A percentile compares a stretch with the other conserved stretches of the same genome.
These are phyloP conservation scores for Suillus occidentalis DNA, from an alignment of 768 basidiomycete species.

Conservation along the genomic window DNA sequence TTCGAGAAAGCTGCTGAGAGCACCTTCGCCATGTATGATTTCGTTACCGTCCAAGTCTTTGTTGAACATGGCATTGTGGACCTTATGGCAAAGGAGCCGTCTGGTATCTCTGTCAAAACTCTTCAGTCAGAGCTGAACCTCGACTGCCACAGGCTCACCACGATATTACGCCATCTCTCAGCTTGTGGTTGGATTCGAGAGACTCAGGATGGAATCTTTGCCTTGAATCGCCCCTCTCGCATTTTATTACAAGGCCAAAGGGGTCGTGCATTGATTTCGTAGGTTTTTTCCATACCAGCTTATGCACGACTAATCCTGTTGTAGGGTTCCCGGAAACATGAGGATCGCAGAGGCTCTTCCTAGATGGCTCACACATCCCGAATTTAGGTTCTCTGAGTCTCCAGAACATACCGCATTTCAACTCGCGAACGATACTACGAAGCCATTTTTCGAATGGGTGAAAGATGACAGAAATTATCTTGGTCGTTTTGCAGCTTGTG, in stretches of 20 bases:
- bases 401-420: constrained; percentile 37
- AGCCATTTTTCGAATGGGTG: constrained; percentile 34
- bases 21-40: constrained; percentile 19
- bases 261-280: constrained; percentile 18
- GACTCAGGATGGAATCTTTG: constrained; percentile 17
- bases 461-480: constrained; percentile 1
- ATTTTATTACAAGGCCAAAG: constrained; percentile 15
- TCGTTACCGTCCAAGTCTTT: constrained; percentile 15
- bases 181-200: constrained; percentile 21
- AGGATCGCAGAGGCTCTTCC: constrained; percentile 15
- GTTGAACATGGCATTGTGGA: constrained; percentile 20
- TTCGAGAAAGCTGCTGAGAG: constrained; percentile 3
- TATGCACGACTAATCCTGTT: background rate
- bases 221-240: constrained; percentile 19
- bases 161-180: constrained; percentile 19
- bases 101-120: constrained; percentile 16
- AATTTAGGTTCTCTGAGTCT: constrained; percentile 16
- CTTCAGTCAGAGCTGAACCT: constrained; percentile 18
- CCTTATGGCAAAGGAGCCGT: constrained; percentile 12
- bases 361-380: constrained; percentile 15
- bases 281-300: background rate
- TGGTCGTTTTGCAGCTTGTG: background rate
- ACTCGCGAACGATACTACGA: constrained; percentile 36
- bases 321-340: constrained; percentile 15
- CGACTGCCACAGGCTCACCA: constrained; percentile 14